Evolutionary conservation across 2,329 filamentous ascomycete species (phyloP).

Genomic region (Ascochyta fabae): DNA sequence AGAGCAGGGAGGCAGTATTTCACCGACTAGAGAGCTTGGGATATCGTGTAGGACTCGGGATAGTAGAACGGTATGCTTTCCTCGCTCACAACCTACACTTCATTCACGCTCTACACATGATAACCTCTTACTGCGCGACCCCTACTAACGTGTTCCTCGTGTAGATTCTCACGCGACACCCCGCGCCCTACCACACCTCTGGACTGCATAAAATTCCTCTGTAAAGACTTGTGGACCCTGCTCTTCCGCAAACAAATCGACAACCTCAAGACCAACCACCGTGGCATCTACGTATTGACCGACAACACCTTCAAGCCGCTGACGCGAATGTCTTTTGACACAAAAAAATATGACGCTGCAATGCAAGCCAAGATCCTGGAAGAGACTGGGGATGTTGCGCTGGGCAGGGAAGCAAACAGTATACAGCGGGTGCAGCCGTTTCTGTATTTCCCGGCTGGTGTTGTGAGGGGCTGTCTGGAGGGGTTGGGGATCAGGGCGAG

Average conservation of each 20-base stretch:
- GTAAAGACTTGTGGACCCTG: slow-evolving; percentile 96
- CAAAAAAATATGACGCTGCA: slow-evolving; percentile 39
- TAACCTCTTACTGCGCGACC: not conserved
- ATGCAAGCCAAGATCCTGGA: slow-evolving; percentile 39
- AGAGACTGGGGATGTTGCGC: slow-evolving; percentile 38
- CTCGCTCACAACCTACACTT: not conserved
- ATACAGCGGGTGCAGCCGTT: slow-evolving; percentile 61
- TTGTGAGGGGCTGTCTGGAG: slow-evolving; percentile 91
- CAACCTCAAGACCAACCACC: slow-evolving; percentile 97
- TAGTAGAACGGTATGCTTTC: slow-evolving; percentile 78
- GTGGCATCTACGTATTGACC: slow-evolving; percentile 94
- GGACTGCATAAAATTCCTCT: slow-evolving; percentile 97
- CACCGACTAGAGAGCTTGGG: slow-evolving; percentile 83
- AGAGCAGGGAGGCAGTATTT: slow-evolving; percentile 83
- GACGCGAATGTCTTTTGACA: slow-evolving; percentile 83
- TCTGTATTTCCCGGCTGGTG: slow-evolving; percentile 92
- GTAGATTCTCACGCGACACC: slow-evolving; percentile 79
- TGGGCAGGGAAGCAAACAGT: slow-evolving; percentile 59
- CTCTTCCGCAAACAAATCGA: slow-evolving; percentile 97
- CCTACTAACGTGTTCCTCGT: not conserved
- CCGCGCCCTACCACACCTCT: slow-evolving; percentile 91
- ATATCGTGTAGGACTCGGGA: slow-evolving; percentile 88
- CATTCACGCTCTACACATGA: not conserved
- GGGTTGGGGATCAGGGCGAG: slow-evolving; percentile 89
- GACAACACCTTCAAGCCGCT: slow-evolving; percentile 92